phyloP scores from a whole-genome alignment of 2,329 filamentous ascomycete genomes.

The Leptographium wingfieldii region DNA sequence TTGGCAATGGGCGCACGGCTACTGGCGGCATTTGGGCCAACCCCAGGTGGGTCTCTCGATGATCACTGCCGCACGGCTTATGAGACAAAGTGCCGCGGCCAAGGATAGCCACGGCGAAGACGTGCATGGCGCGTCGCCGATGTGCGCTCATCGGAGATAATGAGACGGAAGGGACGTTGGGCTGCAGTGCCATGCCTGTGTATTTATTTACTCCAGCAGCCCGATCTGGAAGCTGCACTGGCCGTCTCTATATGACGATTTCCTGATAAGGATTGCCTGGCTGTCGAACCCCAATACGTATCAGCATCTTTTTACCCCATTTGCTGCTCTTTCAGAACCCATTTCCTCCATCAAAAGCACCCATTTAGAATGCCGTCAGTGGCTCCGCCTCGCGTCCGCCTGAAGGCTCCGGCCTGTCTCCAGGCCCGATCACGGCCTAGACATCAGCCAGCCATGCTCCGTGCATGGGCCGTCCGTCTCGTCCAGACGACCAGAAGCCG shows the following conservation, averaged over 20 bases:
- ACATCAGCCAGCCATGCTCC: background rate
- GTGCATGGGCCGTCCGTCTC: background rate
- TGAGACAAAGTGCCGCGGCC: background rate
- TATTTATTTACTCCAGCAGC: background rate
- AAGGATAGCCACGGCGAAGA: background rate
- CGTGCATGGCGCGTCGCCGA: background rate
- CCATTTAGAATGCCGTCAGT: background rate
- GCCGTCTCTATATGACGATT: background rate
- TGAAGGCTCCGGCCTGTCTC: background rate
- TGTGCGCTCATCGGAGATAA: background rate
- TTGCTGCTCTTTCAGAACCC: background rate
- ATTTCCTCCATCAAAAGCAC: background rate
- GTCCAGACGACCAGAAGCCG: background rate
- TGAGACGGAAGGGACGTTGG: background rate
- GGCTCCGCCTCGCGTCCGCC: background rate
- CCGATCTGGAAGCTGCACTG: background rate
- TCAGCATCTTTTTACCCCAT: background rate
- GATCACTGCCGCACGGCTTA: background rate
- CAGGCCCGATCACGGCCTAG: background rate
- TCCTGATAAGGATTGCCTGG: background rate
- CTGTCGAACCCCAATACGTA: no score
- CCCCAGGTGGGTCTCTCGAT: background rate
- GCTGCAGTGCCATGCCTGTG: background rate
- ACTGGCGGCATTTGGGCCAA: conserved; percentile 4
- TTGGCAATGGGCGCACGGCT: conserved; percentile 4